phyloP scores from a whole-genome alignment of 495 filamentous ascomycete species.

The Podospora pseudopauciseta region DNA sequence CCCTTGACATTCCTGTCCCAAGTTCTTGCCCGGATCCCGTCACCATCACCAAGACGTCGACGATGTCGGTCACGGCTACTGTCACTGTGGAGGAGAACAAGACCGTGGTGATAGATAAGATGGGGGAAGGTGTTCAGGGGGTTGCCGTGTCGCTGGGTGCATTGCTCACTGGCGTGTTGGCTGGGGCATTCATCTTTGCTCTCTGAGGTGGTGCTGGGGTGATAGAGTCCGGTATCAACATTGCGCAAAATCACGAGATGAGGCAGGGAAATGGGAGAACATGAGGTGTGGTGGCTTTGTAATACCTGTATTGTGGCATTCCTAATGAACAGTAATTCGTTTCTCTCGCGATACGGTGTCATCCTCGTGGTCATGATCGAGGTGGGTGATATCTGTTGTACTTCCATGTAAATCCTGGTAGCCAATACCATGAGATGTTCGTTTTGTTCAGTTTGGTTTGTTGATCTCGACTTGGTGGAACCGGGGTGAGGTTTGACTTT shows the following conservation, averaged over 20 bases:
- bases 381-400: constrained; percentile 7
- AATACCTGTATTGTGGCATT: background rate
- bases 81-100: background rate
- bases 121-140: background rate
- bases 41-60: background rate
- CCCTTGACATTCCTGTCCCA: background rate
- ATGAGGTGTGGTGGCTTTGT: background rate
- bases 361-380: background rate
- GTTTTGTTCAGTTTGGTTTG: constrained; percentile 14
- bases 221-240: background rate
- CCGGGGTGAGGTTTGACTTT: constrained; percentile 15
- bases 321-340: background rate
- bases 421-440: constrained; percentile 14
- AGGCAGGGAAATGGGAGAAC: background rate
- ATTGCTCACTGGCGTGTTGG: background rate
- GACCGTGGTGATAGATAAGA: background rate
- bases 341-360: background rate
- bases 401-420: constrained; percentile 15
- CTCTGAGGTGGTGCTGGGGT: background rate
- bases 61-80: background rate
- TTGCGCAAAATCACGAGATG: background rate
- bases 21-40: background rate
- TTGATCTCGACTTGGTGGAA: constrained; percentile 14
- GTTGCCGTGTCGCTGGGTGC: background rate
- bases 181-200: background rate